Base-by-base conservation (phyloP, 805 yeast species). In the Teunomyces pallodes region DNA sequence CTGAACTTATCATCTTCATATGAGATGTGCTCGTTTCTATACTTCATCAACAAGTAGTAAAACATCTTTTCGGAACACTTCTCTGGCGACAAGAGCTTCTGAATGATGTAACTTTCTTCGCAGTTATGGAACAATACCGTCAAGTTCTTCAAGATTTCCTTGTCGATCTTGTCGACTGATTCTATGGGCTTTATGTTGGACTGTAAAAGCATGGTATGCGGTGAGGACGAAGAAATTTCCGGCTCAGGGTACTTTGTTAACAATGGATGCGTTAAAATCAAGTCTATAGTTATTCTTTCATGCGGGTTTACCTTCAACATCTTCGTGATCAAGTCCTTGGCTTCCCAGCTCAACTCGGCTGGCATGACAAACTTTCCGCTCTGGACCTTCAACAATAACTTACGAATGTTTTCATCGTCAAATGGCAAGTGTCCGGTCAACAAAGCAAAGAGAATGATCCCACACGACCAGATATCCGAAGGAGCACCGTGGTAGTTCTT, bases 401-500 rank as follows among this genome's bases (percentile, higher is more conserved):
- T 85, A 58, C 98, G 80, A 54, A 94, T 90, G 65, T 90, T 90
- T 55, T 92, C 97, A 67, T 94, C 97, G 67, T 94, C 99, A 64
- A 94, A 94, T 1, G 99, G 99, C 49, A 94, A 73, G 65, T 94
- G 92, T 35, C 98, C 99, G 0, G 98, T 91, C 41, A 94, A 76
- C 43, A 94, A 72, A 0, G 99, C 99, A 72, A 89, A 94, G 47
- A 94, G 73, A 46, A 94, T 94, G 52, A 94, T 89, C 59, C 99
- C 98, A 70, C 97, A 91, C 5, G 96, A 91, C 99, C 99, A 94
- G 47, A 94, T 91, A 67, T 94, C 99, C 29, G 95, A 84, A 36
- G 96, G 97, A 28, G 96, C 90, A 10, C 99, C 99, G 62, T 94
- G 98, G 65, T 94, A 94, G 51, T 84, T 90, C 52, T 86, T 82